Base-by-base conservation (phyloP, 2,329 filamentous ascomycete species). In the Blumeria hordei region DNA sequence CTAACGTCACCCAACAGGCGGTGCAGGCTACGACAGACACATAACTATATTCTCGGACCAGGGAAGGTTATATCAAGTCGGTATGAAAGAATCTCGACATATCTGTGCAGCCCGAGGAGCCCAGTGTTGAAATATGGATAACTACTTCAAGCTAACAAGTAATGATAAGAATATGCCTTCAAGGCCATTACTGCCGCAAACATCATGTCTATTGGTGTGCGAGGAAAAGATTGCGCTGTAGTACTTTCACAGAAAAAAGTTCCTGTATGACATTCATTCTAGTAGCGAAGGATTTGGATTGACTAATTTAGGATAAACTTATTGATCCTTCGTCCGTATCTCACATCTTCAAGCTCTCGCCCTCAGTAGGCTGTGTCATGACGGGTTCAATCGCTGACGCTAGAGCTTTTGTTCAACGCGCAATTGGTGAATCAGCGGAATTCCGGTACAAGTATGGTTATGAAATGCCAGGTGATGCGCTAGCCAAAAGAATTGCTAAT, bases 11-110 rank as follows among this genome's bases (percentile, higher is more conserved):
- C 21, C 21, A 28, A 64, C 65, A 87, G 83, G 82, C 70, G 84
- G 80, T 72, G 83, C 85, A 71, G 88, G 87, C 67, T 96, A 93
- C 73, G 92, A 98, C 72, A 81, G 92, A 75, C 92, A 98, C 72
- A 98, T 98, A 67, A 98, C 92, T 68, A 96, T 98, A 76, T 98
- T 98, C 75, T 95, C 92, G 59, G 92, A 98, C 70, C 88, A 95
- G 73, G 92, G 92, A 67, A 82, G 92, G 69, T 76, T 98, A 69
- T 98, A 96, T 70, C 92, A 98, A 95, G 92, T 98, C 70, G 92
- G 92, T 96, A 78, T 67, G 88, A 60, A 39, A 57, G 21, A n/a
- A 32, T 44, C 37, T 33, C 33, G 4, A 50, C 16, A 39, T 47
- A 36, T 32, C 21, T 28, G 21, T 28, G 21, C 21, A 28, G 21